phyloP scores from a whole-genome alignment of 768 basidiomycete genomes.

The Boletellus sp. region DNA sequence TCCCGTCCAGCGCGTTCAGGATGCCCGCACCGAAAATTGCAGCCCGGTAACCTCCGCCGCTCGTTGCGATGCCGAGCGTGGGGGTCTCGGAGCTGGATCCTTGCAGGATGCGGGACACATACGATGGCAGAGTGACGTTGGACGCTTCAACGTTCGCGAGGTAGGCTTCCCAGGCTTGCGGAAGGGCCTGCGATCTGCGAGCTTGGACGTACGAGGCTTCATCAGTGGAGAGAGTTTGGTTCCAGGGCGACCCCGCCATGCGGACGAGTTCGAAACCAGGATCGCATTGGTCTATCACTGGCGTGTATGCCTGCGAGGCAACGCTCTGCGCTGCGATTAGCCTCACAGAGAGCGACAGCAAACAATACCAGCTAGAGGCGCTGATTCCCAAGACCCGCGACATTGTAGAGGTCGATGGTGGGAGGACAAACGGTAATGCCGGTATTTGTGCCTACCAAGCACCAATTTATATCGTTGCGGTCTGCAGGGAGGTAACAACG shows the following conservation, averaged over 20 bases:
- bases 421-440: not conserved
- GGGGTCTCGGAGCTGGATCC: constrained; percentile 26
- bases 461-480: too few species aligned
- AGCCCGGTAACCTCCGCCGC: constrained; percentile 57
- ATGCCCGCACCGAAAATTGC: constrained; percentile 53
- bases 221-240: constrained; percentile 33
- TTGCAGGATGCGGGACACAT: constrained; percentile 32
- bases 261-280: constrained; percentile 28
- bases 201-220: constrained; percentile 37
- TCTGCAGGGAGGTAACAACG: too few species aligned
- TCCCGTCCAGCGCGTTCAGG: constrained; percentile 45
- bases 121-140: constrained; percentile 29
- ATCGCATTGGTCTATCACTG: constrained; percentile 18
- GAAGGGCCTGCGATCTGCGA: constrained; percentile 34
- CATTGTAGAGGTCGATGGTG: not conserved
- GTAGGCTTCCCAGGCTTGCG: constrained; percentile 39
- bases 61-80: constrained; percentile 46
- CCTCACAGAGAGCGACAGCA: constrained; percentile 4
- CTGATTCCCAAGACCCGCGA: not conserved
- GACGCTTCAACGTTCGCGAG: constrained; percentile 36
- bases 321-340: constrained; percentile 19
- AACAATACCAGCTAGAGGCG: constrained; percentile 7
- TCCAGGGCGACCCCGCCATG: constrained; percentile 20
- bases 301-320: constrained; percentile 26
- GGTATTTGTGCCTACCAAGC: too few species aligned